A percentile compares a stretch with the other conserved stretches of the same genome.
Evolutionary conservation across 1,284 basidiomycete genomes (phyloP).

Genomic region (Papiliotrema terrestris): DNA sequence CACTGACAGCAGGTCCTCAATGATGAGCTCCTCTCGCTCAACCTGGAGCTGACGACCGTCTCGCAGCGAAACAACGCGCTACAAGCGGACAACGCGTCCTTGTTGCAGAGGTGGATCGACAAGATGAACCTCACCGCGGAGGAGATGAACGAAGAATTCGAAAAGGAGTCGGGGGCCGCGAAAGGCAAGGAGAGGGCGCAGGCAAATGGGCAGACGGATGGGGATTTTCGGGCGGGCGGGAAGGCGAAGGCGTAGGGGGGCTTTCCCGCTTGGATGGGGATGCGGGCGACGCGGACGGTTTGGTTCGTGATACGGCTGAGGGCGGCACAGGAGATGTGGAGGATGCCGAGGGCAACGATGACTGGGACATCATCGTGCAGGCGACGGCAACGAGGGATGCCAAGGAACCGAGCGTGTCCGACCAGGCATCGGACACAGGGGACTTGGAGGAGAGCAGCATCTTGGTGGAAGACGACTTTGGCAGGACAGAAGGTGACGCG

Average conservation of each 20-base stretch:
- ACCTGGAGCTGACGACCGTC: constrained; percentile 84
- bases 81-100: constrained; percentile 85
- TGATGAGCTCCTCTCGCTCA: constrained; percentile 86
- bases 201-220: not conserved
- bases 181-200: not conserved
- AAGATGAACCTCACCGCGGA: constrained; percentile 89
- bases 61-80: constrained; percentile 80
- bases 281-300: not conserved
- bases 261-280: constrained; percentile 2
- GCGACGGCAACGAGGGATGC: not conserved
- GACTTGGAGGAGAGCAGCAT: not conserved
- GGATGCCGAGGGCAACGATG: not conserved
- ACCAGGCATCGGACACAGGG: no score
- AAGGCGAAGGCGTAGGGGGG: constrained; percentile 27
- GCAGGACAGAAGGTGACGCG: not conserved
- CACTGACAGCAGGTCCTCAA: constrained; percentile 66
- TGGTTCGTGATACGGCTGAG: no score
- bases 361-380: constrained; percentile 1
- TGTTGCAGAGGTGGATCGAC: constrained; percentile 92
- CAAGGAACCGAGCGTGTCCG: no score
- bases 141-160: constrained; percentile 79
- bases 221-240: constrained; percentile 35
- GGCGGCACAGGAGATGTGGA: not conserved
- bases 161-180: constrained; percentile 26
- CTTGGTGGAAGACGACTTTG: not conserved